A percentile compares a stretch with the other conserved stretches of the same genome.
Evolutionary conservation across 169 alveolate genomes (phyloP).

Genomic region (Plasmodium blacklocki): DNA sequence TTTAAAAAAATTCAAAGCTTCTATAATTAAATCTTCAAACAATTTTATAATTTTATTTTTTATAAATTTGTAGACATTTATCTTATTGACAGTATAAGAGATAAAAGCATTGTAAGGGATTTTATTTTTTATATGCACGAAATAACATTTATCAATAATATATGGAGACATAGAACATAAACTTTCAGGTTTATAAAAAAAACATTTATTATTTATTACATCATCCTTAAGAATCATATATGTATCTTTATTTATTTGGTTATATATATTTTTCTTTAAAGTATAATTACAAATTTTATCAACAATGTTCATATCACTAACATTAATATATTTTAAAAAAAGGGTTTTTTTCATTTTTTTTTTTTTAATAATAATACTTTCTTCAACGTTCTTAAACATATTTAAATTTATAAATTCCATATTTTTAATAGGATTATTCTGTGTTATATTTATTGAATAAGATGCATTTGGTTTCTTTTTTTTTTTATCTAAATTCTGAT

Average conservation of each 20-base stretch:
- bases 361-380: neutral
- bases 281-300: constrained; percentile 44
- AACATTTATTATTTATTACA: constrained; percentile 15
- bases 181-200: constrained; percentile 10
- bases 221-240: neutral
- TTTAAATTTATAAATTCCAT: neutral
- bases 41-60: constrained; percentile 27
- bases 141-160: constrained; percentile 17
- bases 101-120: constrained; percentile 39
- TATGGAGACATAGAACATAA: constrained; percentile 27
- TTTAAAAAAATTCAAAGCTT: constrained; percentile 40
- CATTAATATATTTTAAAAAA: constrained; percentile 9
- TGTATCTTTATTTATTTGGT: constrained; percentile 19
- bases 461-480: neutral
- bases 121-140: constrained; percentile 17
- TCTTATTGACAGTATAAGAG: constrained; percentile 15
- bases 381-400: neutral
- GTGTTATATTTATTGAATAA: neutral
- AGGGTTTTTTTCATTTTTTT: neutral
- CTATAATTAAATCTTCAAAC: constrained; percentile 44
- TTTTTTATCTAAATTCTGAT: neutral
- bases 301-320: constrained; percentile 1
- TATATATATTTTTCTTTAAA: constrained; percentile 18
- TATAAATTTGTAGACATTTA: constrained; percentile 26
- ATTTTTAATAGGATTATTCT: neutral